Evolutionary conservation across 768 basidiomycete species (phyloP), one percentile per base, ranked within the genome.

Genomic region (Steccherinum ochraceum): DNA sequence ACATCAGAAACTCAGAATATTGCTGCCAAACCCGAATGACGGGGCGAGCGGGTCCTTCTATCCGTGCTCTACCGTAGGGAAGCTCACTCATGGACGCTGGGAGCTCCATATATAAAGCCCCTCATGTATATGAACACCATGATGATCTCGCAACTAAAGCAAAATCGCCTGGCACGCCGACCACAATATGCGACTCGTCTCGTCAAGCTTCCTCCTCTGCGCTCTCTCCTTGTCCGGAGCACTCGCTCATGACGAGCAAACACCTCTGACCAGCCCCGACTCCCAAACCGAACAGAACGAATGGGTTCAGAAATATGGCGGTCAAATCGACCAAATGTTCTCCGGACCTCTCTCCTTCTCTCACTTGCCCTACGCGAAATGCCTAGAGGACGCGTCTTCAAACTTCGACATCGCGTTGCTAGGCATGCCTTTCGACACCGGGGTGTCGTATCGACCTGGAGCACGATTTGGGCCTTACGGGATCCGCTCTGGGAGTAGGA

Each of bases 401-500:
- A 57, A 58, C 2, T 86, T 86, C 58, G 88, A 93, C 64, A 81
- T 94, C 48, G 90, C 87, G 1, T 64, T 94, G 30, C 67, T 94
- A 4, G 91, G 88, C 5, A 80, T 88, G 72, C 87, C 87, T 0
- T 89, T 89, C 58, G 86, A 90, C 58, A 90, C 86, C 0, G 75
- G 71, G 57, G 75, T 68, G 24, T 62, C 71, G 1, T 77, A 71
- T 59, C 67, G 75, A 3, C 68, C 72, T 1, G 91, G 90, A 3
- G 91, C 91, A 12, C 80, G 92, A 7, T 94, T 94, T 68, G 92
- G 92, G 5, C 91, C 91, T 1, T 81, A 80, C 61, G 92, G 83
- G 7, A 89, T 94, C 56, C 81, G 93, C 40, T 84, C 84, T 3
- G 89, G 89, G 2, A 86, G 84, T 61, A 73, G 86, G 44, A 73